Percentiles rank a stretch among this genome's conserved stretches.
phyloP scores from a whole-genome alignment of 2,329 filamentous ascomycete species.

The Aspergillus ruber region DNA sequence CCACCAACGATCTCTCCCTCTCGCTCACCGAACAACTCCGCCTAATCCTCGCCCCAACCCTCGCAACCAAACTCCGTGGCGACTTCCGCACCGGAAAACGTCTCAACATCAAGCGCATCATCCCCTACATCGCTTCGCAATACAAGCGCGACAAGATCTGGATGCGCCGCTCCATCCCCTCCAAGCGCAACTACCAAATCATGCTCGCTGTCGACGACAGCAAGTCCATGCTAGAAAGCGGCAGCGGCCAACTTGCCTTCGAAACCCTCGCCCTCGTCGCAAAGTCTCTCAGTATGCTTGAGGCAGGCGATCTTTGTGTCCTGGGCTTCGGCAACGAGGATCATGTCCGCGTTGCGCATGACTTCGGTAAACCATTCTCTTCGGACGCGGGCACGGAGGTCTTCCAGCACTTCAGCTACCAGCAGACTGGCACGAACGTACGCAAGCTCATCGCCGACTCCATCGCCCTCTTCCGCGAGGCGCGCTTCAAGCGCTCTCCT shows the following conservation, averaged over 20 bases:
- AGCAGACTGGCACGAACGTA: slow-evolving; percentile 81
- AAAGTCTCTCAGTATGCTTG: slow-evolving; percentile 80
- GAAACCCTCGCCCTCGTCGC: slow-evolving; percentile 91
- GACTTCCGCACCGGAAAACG: slow-evolving; percentile 97
- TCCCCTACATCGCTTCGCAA: slow-evolving; percentile 94
- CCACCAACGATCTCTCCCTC: slow-evolving; percentile 79
- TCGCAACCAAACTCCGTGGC: slow-evolving; percentile 91
- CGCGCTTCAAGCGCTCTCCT: slow-evolving; percentile 54
- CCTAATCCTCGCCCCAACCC: slow-evolving; percentile 87
- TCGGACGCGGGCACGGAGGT: slow-evolving; percentile 76
- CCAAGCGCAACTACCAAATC: slow-evolving; percentile 93
- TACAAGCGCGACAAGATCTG: slow-evolving; percentile 99
- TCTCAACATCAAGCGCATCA: slow-evolving; percentile 98
- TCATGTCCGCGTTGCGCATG: slow-evolving; percentile 74
- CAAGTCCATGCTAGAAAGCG: slow-evolving; percentile 81
- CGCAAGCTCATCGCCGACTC: slow-evolving; percentile 68
- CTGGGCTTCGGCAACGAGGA: slow-evolving; percentile 73
- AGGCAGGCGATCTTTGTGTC: slow-evolving; percentile 88
- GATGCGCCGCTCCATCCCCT: slow-evolving; percentile 89
- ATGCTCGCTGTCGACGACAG: slow-evolving; percentile 96
- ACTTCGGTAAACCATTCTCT: slow-evolving; percentile 74
- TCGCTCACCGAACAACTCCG: slow-evolving; percentile 90
- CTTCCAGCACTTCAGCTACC: slow-evolving; percentile 77
- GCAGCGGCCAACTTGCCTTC: slow-evolving; percentile 73
- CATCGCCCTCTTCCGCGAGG: slow-evolving; percentile 74